A percentile compares a stretch with the other conserved stretches of the same genome.
These are phyloP conservation scores for Capronia americana DNA, from an alignment of 2,329 filamentous ascomycete genomes.

Conservation along the genomic window DNA sequence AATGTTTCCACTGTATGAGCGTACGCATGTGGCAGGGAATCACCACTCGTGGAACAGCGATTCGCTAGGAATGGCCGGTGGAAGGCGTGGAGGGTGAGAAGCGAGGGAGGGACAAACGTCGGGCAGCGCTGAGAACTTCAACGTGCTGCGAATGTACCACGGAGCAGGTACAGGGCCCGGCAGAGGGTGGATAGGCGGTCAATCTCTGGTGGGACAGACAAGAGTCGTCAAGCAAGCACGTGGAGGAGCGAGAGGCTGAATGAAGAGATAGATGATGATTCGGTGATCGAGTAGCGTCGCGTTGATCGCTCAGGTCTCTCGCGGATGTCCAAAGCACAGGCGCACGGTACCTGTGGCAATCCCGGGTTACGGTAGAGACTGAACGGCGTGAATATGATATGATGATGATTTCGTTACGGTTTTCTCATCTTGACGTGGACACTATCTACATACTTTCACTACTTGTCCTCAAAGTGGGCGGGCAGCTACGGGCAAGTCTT, in stretches of 20 bases:
- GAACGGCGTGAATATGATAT: neutral
- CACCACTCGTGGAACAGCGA: constrained; percentile 36
- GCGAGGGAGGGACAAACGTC: constrained; percentile 23
- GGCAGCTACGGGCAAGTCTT: neutral
- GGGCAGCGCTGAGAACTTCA: constrained; percentile 25
- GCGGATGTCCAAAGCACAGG: constrained; percentile 1
- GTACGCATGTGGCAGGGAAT: constrained; percentile 23
- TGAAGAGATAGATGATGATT: constrained; percentile 28
- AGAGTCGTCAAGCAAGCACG: constrained; percentile 26
- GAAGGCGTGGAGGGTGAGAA: constrained; percentile 22
- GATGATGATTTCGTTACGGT: neutral
- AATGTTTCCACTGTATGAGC: constrained; percentile 8
- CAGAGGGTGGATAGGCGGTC: constrained; percentile 25
- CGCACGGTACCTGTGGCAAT: neutral
- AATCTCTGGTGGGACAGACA: constrained; percentile 24
- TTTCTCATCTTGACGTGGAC: neutral
- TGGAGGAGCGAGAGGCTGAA: constrained; percentile 38
- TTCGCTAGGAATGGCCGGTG: constrained; percentile 33
- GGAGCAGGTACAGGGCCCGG: constrained; percentile 11
- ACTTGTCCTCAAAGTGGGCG: neutral
- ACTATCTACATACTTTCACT: constrained; percentile 2
- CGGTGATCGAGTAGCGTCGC: constrained; percentile 27
- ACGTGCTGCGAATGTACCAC: constrained; percentile 27
- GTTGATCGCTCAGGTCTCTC: neutral
- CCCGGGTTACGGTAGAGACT: neutral